A percentile compares a stretch with the other conserved stretches of the same genome.
These are phyloP conservation scores for Gaultheria prostrata DNA, from an alignment of 148 eudicot genomes.

Conservation along the genomic window DNA sequence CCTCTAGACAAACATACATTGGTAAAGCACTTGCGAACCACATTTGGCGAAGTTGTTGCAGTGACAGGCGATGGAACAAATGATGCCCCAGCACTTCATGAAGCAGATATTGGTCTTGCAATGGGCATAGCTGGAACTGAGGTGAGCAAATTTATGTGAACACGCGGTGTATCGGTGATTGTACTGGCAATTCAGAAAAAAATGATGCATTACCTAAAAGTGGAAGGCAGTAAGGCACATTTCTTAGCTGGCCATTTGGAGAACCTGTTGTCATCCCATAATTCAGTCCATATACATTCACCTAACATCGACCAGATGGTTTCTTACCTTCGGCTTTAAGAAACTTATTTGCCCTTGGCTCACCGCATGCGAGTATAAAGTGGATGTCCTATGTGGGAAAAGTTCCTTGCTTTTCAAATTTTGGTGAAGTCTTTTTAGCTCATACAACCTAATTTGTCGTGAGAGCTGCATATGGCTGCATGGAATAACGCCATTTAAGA, in stretches of 20 bases:
- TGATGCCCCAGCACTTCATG: constrained; percentile 95
- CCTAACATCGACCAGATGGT: neutral
- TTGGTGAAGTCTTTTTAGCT: neutral
- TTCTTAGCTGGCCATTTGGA: neutral
- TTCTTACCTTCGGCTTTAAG: neutral
- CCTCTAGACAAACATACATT: constrained; percentile 89
- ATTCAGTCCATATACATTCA: neutral
- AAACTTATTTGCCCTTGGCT: neutral
- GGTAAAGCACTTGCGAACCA: constrained; percentile 83
- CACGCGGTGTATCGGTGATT: neutral
- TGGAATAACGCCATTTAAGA: neutral
- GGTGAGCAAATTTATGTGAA: constrained; percentile 33
- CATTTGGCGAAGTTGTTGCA: constrained; percentile 88
- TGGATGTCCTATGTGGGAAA: neutral
- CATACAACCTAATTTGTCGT: neutral
- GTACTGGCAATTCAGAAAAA: too few relatives aligned
- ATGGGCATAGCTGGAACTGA: constrained; percentile 99
- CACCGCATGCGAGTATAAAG: neutral
- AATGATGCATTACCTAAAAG: neutral
- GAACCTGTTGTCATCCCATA: neutral
- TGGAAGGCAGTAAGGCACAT: neutral
- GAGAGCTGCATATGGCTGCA: neutral
- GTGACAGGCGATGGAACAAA: constrained; percentile 95
- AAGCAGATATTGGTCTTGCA: constrained; percentile 95
- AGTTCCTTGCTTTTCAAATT: neutral